Evolutionary conservation across 371 early-diverging fungal species (phyloP), one percentile per base, ranked within the genome.

Genomic region (Sporodiniella umbellata): DNA sequence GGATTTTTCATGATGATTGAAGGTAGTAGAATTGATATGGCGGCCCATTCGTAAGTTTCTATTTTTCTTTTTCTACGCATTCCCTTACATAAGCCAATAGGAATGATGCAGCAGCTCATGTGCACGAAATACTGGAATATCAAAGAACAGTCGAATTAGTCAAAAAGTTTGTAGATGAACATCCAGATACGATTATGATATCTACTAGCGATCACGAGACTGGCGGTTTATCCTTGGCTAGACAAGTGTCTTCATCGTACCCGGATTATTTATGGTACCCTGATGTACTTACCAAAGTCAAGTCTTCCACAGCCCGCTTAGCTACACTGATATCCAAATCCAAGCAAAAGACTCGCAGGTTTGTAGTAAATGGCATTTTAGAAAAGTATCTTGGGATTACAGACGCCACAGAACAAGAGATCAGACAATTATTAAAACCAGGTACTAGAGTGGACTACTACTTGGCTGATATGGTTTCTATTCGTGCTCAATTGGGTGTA

Each of bases 1-100:
- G 95, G 96, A 0, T 98, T 96, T 70, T 95, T 98, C 56, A 52
- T 98, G 43, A 90, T 98, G 94, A 85, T 98, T 58, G 98, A 96
- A 72, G 97, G 98, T 0, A 89, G 90, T 49, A 71, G 94, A 14
- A 98, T 98, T 42, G 90, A 88, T 55, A 86, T 88, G 88, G 89
- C 87, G n/a, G 89, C 83, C 23, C 90, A 89, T 52, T 73, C 64
- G 81, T 85, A 74, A 57, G 70, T 64, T 18, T 11, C 5, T 12
- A 11, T 4, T 23, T 48, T 35, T n/a, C n/a, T n/a, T n/a, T n/a
- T n/a, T n/a, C n/a, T n/a, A n/a, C n/a, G n/a, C n/a, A n/a, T n/a
- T n/a, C n/a, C n/a, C n/a, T n/a, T n/a, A n/a, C n/a, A n/a, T n/a
- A 58, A 0, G 66, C 55, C 40, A 19, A 0, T 59, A 85, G 85